These are phyloP conservation scores for Cornus suecica DNA, from an alignment of 148 eudicot species.

Conservation along the genomic window DNA sequence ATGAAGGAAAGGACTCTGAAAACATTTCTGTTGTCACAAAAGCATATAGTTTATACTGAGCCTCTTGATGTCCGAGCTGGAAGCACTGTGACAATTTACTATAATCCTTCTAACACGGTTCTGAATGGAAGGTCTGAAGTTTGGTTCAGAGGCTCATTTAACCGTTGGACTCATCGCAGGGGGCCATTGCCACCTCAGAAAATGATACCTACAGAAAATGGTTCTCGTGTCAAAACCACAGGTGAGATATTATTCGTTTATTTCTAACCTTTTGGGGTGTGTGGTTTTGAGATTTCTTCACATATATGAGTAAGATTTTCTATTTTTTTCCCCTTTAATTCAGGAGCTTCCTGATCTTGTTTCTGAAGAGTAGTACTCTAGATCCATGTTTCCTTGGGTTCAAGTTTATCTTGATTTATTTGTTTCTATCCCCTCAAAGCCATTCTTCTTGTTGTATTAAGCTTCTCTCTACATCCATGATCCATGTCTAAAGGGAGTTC, in stretches of 20 bases:
- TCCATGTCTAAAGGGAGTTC: not conserved
- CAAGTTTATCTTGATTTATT: not conserved
- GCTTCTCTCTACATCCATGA: not conserved
- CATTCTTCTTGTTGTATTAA: not conserved
- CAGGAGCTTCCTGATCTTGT: not conserved
- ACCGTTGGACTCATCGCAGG: conserved; percentile 90
- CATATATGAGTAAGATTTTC: not conserved
- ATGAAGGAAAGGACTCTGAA: conserved; percentile 73
- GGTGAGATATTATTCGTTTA: conserved; percentile 33
- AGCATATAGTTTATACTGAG: conserved; percentile 88
- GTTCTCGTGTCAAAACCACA: conserved; percentile 69
- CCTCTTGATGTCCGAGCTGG: conserved; percentile 91
- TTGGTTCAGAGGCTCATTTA: conserved; percentile 96
- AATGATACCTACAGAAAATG: conserved; percentile 75
- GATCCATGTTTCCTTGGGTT: too few relatives aligned
- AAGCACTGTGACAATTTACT: conserved; percentile 64
- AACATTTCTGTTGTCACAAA: conserved; percentile 87
- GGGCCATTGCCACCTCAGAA: conserved; percentile 87
- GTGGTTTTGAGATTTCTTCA: not conserved
- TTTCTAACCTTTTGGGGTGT: not conserved
- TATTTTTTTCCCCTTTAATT: not conserved
- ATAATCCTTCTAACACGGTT: conserved; percentile 85
- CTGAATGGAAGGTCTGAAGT: conserved; percentile 85
- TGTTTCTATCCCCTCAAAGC: not conserved
- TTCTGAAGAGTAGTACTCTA: not conserved